Conservation (phyloP, 768 basidiomycete genomes). For the Psilocybe tampanensis region DNA sequence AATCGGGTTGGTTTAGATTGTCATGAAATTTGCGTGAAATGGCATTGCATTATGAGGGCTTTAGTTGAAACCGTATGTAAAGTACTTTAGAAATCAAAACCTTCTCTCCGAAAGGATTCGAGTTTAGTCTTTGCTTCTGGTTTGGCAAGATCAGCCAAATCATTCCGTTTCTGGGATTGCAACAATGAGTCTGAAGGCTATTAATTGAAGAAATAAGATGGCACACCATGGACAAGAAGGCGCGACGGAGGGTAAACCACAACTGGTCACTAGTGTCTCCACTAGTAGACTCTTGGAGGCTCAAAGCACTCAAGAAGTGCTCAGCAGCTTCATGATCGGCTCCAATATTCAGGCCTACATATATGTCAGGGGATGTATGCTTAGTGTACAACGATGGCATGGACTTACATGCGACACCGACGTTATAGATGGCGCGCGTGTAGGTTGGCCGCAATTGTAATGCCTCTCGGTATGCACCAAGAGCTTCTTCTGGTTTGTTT, state of each 20-base stretch:
- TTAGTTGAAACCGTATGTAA: no score
- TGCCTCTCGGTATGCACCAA: slow-evolving; percentile 89
- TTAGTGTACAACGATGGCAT: slow-evolving; percentile 1
- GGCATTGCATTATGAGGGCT: slow-evolving; percentile 3
- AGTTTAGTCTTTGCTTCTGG: slow-evolving; percentile 63
- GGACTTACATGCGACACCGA: slow-evolving; percentile 92
- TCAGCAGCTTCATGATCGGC: slow-evolving; percentile 95
- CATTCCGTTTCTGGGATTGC: slow-evolving; percentile 64
- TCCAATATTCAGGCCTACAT: slow-evolving; percentile 89
- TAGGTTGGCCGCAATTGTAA: slow-evolving; percentile 91
- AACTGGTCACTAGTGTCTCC: slow-evolving; percentile 81
- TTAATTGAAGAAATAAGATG: not conserved
- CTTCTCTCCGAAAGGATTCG: slow-evolving; percentile 75
- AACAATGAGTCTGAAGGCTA: slow-evolving; percentile 3
- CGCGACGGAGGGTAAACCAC: slow-evolving; percentile 87
- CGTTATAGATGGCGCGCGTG: slow-evolving; percentile 96
- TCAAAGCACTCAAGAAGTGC: slow-evolving; percentile 87
- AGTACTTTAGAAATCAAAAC: slow-evolving; percentile 79
- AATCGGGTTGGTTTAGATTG: slow-evolving; percentile 24
- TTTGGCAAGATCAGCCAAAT: slow-evolving; percentile 79
- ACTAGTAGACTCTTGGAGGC: slow-evolving; percentile 70
- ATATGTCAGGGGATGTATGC: not conserved
- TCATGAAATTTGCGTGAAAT: slow-evolving; percentile 12
- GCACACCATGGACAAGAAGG: slow-evolving; percentile 79
- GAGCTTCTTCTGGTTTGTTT: slow-evolving; percentile 90